phyloP scores from a whole-genome alignment of 768 basidiomycete species.

The Calocera viscosa region DNA sequence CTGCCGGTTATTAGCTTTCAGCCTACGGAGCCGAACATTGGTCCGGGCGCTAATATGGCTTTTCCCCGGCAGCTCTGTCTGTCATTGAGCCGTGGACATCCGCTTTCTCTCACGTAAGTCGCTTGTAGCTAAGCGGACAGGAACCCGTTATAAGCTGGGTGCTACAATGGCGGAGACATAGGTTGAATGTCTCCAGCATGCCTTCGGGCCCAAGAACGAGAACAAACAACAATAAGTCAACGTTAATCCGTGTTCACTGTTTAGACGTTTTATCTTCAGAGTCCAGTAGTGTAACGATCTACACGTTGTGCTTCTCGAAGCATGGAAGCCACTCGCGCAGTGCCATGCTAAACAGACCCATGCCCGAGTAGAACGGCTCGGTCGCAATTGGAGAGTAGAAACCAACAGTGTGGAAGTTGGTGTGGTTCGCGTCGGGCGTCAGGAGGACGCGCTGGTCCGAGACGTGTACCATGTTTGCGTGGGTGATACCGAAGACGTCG shows the following conservation, averaged over 20 bases:
- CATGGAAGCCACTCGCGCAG: conserved; percentile 37
- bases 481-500: conserved; percentile 38
- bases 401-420: conserved; percentile 38
- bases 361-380: conserved; percentile 37
- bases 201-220: too few species aligned
- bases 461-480: conserved; percentile 39
- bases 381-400: conserved; percentile 40
- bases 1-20: neutral
- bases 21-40: neutral
- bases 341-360: conserved; percentile 36
- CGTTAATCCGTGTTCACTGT: neutral
- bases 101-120: too few species aligned
- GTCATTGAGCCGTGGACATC: too few species aligned
- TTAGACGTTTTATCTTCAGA: neutral
- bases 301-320: conserved; percentile 20
- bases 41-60: neutral
- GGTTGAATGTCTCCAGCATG: too few species aligned
- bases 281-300: neutral
- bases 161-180: too few species aligned
- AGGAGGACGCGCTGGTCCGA: conserved; percentile 39
- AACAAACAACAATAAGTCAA: neutral
- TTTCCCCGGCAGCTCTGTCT: too few species aligned
- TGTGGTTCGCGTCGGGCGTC: conserved; percentile 37
- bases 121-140: too few species aligned
- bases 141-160: too few species aligned